Conservation (phyloP, 768 basidiomycete species). For the Hygrophorus pudorinus region DNA sequence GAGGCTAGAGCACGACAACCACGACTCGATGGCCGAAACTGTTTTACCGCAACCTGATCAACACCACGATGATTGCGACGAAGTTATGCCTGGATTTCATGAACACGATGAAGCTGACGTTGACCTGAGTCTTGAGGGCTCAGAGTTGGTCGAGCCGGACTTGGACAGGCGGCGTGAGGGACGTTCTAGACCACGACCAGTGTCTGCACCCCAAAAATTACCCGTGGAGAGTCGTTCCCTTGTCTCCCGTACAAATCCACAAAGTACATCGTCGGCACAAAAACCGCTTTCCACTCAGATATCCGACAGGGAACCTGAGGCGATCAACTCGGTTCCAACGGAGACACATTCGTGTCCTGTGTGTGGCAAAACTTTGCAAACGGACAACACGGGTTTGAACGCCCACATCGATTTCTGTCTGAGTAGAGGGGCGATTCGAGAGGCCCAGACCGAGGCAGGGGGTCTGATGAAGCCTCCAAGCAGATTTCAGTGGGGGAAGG, state of each 20-base stretch:
- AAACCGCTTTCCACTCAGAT: background rate
- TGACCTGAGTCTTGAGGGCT: slow-evolving; percentile 13
- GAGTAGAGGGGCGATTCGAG: slow-evolving; percentile 64
- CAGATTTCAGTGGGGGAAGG: background rate
- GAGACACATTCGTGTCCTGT: slow-evolving; percentile 58
- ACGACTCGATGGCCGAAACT: slow-evolving; percentile 9
- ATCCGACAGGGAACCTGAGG: background rate
- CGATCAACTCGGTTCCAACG: background rate
- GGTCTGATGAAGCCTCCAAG: background rate
- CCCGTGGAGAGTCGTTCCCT: background rate
- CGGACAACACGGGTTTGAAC: slow-evolving; percentile 73
- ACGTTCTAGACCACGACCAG: background rate
- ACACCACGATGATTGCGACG: slow-evolving; percentile 11
- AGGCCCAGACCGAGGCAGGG: slow-evolving; percentile 39
- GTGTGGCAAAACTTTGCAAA: slow-evolving; percentile 49
- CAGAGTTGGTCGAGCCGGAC: slow-evolving; percentile 11
- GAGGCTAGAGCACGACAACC: slow-evolving; percentile 17
- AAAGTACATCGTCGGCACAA: background rate
- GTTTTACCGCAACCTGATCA: background rate
- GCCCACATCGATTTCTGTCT: slow-evolving; percentile 87
- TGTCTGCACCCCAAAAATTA: background rate
- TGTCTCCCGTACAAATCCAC: too few relatives aligned
- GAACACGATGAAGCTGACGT: slow-evolving; percentile 38
- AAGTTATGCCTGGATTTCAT: slow-evolving; percentile 44
- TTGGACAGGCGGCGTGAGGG: background rate